Conservation (phyloP, 768 basidiomycete genomes). For the Xerocomellus dryophilus region DNA sequence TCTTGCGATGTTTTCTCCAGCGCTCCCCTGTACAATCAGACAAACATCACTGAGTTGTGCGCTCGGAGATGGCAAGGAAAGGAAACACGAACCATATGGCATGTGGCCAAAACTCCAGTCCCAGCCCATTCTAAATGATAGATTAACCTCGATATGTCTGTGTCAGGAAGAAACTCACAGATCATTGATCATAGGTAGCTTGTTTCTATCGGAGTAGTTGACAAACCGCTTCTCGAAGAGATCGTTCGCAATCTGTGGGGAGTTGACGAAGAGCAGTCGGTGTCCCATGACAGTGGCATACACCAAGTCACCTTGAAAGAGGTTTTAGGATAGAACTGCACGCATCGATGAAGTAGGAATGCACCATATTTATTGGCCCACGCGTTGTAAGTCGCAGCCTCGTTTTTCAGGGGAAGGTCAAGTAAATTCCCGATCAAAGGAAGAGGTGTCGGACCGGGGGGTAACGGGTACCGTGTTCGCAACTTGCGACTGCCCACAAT, state of each 20-base stretch:
- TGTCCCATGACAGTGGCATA: constrained; percentile 51
- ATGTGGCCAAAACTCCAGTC: constrained; percentile 57
- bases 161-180: constrained; percentile 33
- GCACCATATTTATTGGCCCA: constrained; percentile 41
- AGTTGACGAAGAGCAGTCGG: constrained; percentile 47
- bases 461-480: constrained; percentile 35
- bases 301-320: constrained; percentile 45
- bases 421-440: constrained; percentile 54
- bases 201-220: constrained; percentile 54
- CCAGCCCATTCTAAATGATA: constrained; percentile 40
- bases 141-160: not conserved
- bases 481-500: constrained; percentile 13
- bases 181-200: constrained; percentile 49
- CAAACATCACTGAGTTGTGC: not conserved
- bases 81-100: constrained; percentile 40
- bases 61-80: not conserved
- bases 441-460: constrained; percentile 54
- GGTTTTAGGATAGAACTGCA: not conserved
- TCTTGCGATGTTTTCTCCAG: constrained; percentile 51
- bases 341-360: not conserved
- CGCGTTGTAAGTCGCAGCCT: constrained; percentile 40
- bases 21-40: constrained; percentile 39
- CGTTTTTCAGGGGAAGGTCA: constrained; percentile 40
- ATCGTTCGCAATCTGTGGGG: constrained; percentile 44
- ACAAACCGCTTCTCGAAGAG: constrained; percentile 54